Conservation (phyloP, 2,329 filamentous ascomycete species). For the Lachnellula arida region DNA sequence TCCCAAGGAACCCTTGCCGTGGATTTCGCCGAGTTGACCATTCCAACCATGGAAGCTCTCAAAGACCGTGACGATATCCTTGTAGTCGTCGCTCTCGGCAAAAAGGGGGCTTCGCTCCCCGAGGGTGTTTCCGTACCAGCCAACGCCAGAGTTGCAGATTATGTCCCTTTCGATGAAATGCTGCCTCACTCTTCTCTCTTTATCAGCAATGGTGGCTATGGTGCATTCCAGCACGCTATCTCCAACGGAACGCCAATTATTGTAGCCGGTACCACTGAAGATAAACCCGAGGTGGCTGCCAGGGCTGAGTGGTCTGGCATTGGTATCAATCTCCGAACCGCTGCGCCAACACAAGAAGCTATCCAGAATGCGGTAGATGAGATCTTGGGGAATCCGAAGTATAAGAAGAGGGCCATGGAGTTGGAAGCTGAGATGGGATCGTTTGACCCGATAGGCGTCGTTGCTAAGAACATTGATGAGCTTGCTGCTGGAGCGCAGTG, state of each 20-base stretch:
- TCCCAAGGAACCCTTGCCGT: conserved; percentile 34
- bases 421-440: conserved; percentile 16
- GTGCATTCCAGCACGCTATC: conserved; percentile 33
- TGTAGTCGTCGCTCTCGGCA: conserved; percentile 32
- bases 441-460: conserved; percentile 16
- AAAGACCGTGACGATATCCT: conserved; percentile 32
- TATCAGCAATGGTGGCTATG: conserved; percentile 36
- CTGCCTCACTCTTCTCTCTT: conserved; percentile 32
- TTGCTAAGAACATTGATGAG: conserved; percentile 18
- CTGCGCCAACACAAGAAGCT: conserved; percentile 11
- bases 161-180: conserved; percentile 35
- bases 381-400: conserved; percentile 17
- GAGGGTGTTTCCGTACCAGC: conserved; percentile 27
- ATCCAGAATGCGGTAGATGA: conserved; percentile 15
- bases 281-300: conserved; percentile 32
- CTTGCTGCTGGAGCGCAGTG: conserved; percentile 5
- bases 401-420: conserved; percentile 13
- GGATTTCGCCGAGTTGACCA: conserved; percentile 30
- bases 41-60: conserved; percentile 35
- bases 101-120: conserved; percentile 26
- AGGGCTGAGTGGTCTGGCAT: conserved; percentile 34
- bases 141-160: conserved; percentile 34
- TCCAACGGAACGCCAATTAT: conserved; percentile 33
- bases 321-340: conserved; percentile 32
- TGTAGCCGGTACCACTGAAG: conserved; percentile 32